Conservation (phyloP, 176 grass and related monocot species). For the Oryza officinalis region DNA sequence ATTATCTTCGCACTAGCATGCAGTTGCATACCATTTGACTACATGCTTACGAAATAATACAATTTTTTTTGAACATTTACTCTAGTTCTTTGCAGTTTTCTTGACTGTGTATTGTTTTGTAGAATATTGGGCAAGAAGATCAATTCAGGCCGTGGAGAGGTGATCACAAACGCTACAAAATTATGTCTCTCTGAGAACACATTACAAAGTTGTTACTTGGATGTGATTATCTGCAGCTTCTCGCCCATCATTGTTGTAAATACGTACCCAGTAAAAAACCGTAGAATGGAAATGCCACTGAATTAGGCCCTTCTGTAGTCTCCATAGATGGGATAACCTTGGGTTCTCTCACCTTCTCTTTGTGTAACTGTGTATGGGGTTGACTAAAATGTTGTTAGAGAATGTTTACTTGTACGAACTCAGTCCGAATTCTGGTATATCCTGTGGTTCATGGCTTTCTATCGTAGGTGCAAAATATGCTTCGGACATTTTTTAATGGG, state of each 20-base stretch:
- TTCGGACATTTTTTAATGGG: not conserved
- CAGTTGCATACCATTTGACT: constrained; percentile 4
- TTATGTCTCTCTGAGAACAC: not conserved
- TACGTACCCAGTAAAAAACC: not conserved
- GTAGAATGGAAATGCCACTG: not conserved
- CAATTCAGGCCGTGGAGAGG: constrained; percentile 61
- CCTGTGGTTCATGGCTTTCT: not conserved
- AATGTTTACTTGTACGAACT: not conserved
- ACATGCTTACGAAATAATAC: not conserved
- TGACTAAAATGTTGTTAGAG: not conserved
- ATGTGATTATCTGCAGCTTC: not conserved
- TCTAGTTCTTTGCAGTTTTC: not conserved
- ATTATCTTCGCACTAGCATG: not conserved
- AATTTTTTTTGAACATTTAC: not conserved
- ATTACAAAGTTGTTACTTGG: constrained; percentile 15
- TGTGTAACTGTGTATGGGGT: not conserved
- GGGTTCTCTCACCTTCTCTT: not conserved
- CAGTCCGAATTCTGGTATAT: not conserved
- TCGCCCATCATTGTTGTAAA: not conserved
- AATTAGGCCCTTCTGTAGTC: not conserved
- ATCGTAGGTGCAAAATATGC: constrained; percentile 4
- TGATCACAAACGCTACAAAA: constrained; percentile 28
- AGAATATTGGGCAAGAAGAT: constrained; percentile 61
- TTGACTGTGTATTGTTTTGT: constrained; percentile 33
- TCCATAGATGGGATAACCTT: not conserved